phyloP scores from a whole-genome alignment of 2,329 filamentous ascomycete genomes.

The Aureobasidium zeae region DNA sequence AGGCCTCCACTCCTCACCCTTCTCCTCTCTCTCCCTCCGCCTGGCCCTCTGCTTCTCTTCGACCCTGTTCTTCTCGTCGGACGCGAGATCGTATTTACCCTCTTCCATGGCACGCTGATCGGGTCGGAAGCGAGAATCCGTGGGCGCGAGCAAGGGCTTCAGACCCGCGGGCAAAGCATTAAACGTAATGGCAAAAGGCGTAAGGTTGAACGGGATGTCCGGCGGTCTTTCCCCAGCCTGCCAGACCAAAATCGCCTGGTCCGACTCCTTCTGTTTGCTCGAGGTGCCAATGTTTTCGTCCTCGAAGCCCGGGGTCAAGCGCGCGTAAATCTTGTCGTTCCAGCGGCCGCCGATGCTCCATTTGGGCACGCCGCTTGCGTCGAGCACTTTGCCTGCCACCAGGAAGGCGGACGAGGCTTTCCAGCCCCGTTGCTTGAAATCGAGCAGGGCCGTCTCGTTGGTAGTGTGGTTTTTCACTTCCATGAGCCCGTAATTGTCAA shows the following conservation, averaged over 20 bases:
- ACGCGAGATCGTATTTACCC: slow-evolving; percentile 89
- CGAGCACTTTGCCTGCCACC: slow-evolving; percentile 75
- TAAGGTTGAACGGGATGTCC: slow-evolving; percentile 92
- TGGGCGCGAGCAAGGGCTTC: slow-evolving; percentile 69
- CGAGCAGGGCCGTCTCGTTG: slow-evolving; percentile 76
- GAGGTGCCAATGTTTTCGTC: slow-evolving; percentile 37
- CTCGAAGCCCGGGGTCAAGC: slow-evolving; percentile 84
- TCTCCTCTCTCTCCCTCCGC: slow-evolving; percentile 61
- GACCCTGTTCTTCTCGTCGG: slow-evolving; percentile 84
- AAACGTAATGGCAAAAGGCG: slow-evolving; percentile 87
- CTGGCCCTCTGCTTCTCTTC: slow-evolving; percentile 83
- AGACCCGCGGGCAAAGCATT: slow-evolving; percentile 88
- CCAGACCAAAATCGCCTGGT: slow-evolving; percentile 82
- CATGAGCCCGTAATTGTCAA: slow-evolving; percentile 98
- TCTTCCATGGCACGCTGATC: slow-evolving; percentile 98
- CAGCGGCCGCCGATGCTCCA: slow-evolving; percentile 89
- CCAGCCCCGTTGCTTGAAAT: slow-evolving; percentile 95
- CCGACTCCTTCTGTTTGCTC: slow-evolving; percentile 33
- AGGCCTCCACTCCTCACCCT: slow-evolving; percentile 71
- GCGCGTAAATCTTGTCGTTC: slow-evolving; percentile 96
- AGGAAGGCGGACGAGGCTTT: slow-evolving; percentile 87
- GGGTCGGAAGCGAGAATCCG: slow-evolving; percentile 83
- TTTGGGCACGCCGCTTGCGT: slow-evolving; percentile 66
- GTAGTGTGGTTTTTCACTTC: slow-evolving; percentile 97
- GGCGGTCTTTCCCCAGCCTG: slow-evolving; percentile 71